Evolutionary conservation across 768 basidiomycete species (phyloP).

Genomic region (Dacryopinax primogenitus): DNA sequence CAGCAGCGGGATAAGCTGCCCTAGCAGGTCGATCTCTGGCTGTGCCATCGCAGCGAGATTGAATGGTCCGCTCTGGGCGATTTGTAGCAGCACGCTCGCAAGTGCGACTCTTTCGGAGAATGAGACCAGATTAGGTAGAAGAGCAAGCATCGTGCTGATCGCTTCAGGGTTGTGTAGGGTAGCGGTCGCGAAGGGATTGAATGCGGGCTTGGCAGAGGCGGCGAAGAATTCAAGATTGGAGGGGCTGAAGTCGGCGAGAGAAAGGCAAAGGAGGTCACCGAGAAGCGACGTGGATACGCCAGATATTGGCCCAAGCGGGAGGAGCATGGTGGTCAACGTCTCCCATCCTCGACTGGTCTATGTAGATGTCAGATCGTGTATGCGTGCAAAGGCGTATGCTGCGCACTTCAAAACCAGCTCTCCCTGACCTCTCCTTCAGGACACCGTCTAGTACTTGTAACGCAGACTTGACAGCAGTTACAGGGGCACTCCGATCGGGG

Average conservation of each 20-base stretch:
- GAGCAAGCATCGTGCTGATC: conserved; percentile 46
- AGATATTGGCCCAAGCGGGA: conserved; percentile 37
- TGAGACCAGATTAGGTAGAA: conserved; percentile 27
- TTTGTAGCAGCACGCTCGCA: conserved; percentile 44
- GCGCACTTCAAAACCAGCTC: not conserved
- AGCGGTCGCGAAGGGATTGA: conserved; percentile 27
- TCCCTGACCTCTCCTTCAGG: conserved; percentile 1
- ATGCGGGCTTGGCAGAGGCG: conserved; percentile 34
- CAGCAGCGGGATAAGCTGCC: conserved; percentile 52
- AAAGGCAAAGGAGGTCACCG: conserved; percentile 55
- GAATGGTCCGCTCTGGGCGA: conserved; percentile 20
- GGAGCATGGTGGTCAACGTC: conserved; percentile 47
- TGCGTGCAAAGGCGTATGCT: not conserved
- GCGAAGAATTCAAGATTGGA: conserved; percentile 18
- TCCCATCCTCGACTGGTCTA: conserved; percentile 50
- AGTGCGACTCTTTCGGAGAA: conserved; percentile 30
- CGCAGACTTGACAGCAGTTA: conserved; percentile 15
- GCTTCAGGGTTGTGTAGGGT: conserved; percentile 35
- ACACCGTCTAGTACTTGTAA: not conserved
- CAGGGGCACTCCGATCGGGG: conserved; percentile 30
- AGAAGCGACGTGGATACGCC: conserved; percentile 42
- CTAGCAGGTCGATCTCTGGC: conserved; percentile 42
- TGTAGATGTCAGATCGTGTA: not conserved
- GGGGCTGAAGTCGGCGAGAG: conserved; percentile 50
- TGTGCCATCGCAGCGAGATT: not conserved